Evolutionary conservation across 2,329 filamentous ascomycete species (phyloP).

Genomic region (Sphaerulina musiva): DNA sequence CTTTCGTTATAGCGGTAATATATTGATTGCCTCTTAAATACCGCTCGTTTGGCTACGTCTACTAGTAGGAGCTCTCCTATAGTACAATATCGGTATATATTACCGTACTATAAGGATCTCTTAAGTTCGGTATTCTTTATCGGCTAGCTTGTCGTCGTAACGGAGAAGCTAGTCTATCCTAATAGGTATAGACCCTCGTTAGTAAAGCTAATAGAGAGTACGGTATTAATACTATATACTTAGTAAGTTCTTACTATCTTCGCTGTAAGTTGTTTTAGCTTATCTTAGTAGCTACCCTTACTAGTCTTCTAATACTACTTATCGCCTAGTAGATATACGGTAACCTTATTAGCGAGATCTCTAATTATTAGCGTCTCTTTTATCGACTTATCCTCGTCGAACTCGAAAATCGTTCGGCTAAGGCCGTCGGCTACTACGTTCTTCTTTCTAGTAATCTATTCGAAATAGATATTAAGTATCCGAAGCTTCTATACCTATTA

Average conservation of each 20-base stretch:
- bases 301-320: not conserved
- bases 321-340: not conserved
- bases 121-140: too few relatives aligned
- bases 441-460: not conserved
- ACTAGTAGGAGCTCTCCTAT: too few relatives aligned
- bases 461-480: not conserved
- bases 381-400: not conserved
- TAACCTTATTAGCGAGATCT: not conserved
- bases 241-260: not conserved
- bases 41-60: too few relatives aligned
- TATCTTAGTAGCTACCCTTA: not conserved
- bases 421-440: not conserved
- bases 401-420: not conserved
- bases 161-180: too few relatives aligned
- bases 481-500: not conserved
- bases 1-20: too few relatives aligned
- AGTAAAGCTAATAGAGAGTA: not conserved
- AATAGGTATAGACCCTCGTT: too few relatives aligned
- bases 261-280: not conserved
- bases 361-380: not conserved
- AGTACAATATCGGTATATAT: too few relatives aligned
- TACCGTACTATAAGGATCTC: too few relatives aligned
- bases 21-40: too few relatives aligned
- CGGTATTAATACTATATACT: not conserved
- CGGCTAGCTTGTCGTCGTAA: too few relatives aligned